Conservation (phyloP, 2,329 filamentous ascomycete species). For the Akanthomyces dipterigenus region DNA sequence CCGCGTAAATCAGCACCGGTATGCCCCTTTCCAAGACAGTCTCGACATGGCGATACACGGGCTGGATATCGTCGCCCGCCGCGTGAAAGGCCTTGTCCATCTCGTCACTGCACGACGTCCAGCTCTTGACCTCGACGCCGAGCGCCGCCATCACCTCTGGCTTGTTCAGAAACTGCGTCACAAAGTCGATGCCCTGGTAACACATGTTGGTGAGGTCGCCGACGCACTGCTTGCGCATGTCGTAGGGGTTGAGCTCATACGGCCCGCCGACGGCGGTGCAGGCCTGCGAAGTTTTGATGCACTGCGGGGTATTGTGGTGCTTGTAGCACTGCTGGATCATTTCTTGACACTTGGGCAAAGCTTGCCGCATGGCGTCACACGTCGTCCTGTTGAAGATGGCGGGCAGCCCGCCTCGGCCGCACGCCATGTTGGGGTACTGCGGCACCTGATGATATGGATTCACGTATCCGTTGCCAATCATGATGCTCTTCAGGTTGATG, state of each 20-base stretch:
- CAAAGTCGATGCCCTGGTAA: constrained; percentile 86
- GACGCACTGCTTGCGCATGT: constrained; percentile 85
- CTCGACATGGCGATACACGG: constrained; percentile 86
- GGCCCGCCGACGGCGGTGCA: constrained; percentile 94
- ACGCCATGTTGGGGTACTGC: constrained; percentile 96
- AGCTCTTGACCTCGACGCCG: constrained; percentile 79
- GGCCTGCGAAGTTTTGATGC: constrained; percentile 94
- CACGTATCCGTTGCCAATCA: constrained; percentile 94
- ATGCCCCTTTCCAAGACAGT: constrained; percentile 74
- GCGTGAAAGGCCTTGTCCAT: constrained; percentile 98
- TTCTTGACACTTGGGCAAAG: constrained; percentile 79
- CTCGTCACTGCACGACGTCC: constrained; percentile 96
- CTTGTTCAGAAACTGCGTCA: constrained; percentile 81
- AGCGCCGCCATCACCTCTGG: constrained; percentile 75
- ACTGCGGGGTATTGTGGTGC: constrained; percentile 49
- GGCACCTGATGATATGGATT: constrained; percentile 90
- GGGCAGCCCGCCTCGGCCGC: constrained; percentile 87
- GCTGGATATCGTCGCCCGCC: constrained; percentile 98
- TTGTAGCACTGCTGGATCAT: constrained; percentile 90
- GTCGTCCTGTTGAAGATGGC: constrained; percentile 71
- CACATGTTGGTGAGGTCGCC: constrained; percentile 64
- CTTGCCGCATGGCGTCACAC: constrained; percentile 87
- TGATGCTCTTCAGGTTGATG: constrained; percentile 92
- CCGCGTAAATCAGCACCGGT: constrained; percentile 88
- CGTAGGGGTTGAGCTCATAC: constrained; percentile 94